Evolutionary conservation across 148 eudicot species (phyloP).

Genomic region (Agrostemma githago): DNA sequence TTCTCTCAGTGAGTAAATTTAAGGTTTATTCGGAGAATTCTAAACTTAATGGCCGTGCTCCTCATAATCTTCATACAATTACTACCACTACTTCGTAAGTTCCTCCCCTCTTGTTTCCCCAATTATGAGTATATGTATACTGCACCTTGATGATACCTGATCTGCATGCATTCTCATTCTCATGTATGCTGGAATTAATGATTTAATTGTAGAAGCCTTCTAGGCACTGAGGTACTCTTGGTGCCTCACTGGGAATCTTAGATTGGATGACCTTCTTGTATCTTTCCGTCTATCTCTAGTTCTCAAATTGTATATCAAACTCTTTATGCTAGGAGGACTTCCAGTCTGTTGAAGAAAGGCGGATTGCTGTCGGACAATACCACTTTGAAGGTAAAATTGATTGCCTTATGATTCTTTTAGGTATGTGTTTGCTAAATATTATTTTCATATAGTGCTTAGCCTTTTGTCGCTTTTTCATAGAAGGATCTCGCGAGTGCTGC

Average conservation of each 20-base stretch:
- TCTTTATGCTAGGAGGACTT: constrained; percentile 17
- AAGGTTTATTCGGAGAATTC: constrained; percentile 13
- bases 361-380: neutral
- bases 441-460: neutral
- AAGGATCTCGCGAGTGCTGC: constrained; percentile 13
- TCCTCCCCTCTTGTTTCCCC: no score
- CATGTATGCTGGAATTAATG: neutral
- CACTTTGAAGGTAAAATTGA: constrained; percentile 12
- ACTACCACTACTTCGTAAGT: constrained; percentile 10
- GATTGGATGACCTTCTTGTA: neutral
- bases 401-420: neutral
- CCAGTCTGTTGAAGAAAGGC: constrained; percentile 16
- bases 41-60: neutral
- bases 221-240: no score
- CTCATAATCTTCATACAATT: constrained; percentile 1
- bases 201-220: no score
- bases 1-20: constrained; percentile 7
- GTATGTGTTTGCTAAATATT: neutral
- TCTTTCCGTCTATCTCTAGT: neutral
- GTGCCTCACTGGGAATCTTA: neutral
- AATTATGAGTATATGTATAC: neutral
- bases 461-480: neutral
- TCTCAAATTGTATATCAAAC: neutral
- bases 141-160: neutral
- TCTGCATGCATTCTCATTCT: no score